phyloP scores from a whole-genome alignment of 345 rosid species.

The Sonneratia caseolaris region DNA sequence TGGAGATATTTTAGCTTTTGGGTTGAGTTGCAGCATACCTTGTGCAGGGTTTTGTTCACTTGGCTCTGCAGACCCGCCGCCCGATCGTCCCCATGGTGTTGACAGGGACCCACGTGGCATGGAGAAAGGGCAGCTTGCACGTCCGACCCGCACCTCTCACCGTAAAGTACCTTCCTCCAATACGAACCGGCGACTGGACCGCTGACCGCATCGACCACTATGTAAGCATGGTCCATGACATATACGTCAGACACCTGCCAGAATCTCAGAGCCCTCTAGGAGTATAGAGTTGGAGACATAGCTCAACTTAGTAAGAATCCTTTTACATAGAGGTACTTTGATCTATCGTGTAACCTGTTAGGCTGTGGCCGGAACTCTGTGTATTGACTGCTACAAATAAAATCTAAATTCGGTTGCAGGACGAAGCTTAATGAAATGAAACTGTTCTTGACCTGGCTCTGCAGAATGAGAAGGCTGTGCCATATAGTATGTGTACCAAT shows the following conservation, averaged over 20 bases:
- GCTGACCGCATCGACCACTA: slow-evolving; percentile 8
- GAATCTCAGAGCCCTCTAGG: slow-evolving; percentile 20
- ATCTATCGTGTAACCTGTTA: background rate
- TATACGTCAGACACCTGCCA: slow-evolving; percentile 6
- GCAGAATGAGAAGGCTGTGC: too few relatives aligned
- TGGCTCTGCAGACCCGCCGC: slow-evolving; percentile 35
- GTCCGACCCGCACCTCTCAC: slow-evolving; percentile 42
- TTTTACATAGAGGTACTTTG: background rate
- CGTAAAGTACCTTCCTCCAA: slow-evolving; percentile 41
- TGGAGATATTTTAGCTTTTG: background rate
- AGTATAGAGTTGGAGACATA: background rate
- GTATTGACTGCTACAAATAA: too few relatives aligned
- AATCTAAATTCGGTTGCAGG: background rate
- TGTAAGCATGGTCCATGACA: slow-evolving; percentile 10
- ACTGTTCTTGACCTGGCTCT: too few relatives aligned
- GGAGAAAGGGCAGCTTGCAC: slow-evolving; percentile 48
- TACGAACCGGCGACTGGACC: slow-evolving; percentile 14
- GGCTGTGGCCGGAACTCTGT: background rate
- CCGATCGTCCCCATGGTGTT: slow-evolving; percentile 41
- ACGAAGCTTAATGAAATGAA: background rate
- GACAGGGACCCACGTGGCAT: slow-evolving; percentile 44
- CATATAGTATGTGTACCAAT: too few relatives aligned
- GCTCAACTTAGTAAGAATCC: background rate
- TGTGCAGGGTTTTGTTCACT: slow-evolving; percentile 46
- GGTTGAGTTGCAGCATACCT: background rate